Evolutionary conservation across 225 moss, liverwort and hornwort genomes (phyloP).

Genomic region (Straminergon stramineum): DNA sequence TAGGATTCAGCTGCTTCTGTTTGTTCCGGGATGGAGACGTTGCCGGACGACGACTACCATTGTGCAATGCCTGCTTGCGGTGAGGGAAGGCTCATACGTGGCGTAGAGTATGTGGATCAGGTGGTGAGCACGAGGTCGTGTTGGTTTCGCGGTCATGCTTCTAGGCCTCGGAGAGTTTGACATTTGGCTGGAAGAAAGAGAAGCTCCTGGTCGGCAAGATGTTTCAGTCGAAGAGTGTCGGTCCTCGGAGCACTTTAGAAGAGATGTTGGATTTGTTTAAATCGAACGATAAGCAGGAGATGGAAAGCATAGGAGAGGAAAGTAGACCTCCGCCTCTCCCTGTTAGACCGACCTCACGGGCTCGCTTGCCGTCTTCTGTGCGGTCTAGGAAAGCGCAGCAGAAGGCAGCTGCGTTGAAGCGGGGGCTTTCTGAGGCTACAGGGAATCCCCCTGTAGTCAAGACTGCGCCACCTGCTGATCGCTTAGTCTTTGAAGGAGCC

Average conservation of each 20-base stretch:
- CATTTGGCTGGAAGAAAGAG: neutral
- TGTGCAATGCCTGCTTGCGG: neutral
- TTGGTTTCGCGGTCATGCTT: slow-evolving; percentile 1
- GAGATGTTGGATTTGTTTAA: slow-evolving; percentile 40
- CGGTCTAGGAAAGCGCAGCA: slow-evolving; percentile 46
- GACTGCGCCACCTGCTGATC: neutral
- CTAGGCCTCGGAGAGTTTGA: neutral
- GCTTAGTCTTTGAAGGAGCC: neutral
- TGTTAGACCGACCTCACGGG: slow-evolving; percentile 82
- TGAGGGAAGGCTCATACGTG: neutral
- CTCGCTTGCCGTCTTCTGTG: slow-evolving; percentile 83
- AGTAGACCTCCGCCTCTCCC: slow-evolving; percentile 82
- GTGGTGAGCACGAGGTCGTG: neutral
- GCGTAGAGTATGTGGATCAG: neutral
- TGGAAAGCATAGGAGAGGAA: slow-evolving; percentile 23
- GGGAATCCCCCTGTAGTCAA: neutral
- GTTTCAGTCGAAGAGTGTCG: slow-evolving; percentile 21
- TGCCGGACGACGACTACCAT: neutral
- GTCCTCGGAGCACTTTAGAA: slow-evolving; percentile 46
- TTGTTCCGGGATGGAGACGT: slow-evolving; percentile 14
- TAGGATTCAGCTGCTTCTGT: slow-evolving; percentile 11
- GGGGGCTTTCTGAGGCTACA: neutral
- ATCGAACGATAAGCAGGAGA: slow-evolving; percentile 8
- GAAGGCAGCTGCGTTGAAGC: slow-evolving; percentile 8
- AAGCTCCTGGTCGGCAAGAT: slow-evolving; percentile 5